Base-by-base conservation (phyloP, 306 rosid genomes). In the Casuarina glauca region DNA sequence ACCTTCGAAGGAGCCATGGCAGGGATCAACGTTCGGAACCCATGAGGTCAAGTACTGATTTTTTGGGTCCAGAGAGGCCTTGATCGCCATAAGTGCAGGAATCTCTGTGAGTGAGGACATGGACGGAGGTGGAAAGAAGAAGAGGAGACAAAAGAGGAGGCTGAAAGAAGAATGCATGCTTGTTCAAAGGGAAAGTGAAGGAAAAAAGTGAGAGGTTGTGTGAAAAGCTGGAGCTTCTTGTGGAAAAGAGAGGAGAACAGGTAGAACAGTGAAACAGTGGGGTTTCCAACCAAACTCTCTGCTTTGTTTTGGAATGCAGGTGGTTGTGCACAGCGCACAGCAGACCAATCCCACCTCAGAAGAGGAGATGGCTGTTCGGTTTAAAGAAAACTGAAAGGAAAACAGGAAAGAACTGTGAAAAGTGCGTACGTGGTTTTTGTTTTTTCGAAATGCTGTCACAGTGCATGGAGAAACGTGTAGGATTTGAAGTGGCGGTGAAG, bases 31-130 rank as follows among this genome's bases (percentile, higher is more conserved):
- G 55, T 57, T 49, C 20, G 55, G 52, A 16, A 48, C 57, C 91
- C 91, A 87, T 9, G 91, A 87, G 42, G 78, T 54, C 71, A 87
- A 69, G 72, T 78, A 69, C 64, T 75, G 84, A 79, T 81, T 82
- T 3, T 77, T 45, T 19, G 91, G 91, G 85, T 87, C 91, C 44
- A 87, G 77, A 12, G 91, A 82, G 61, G 82, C 76, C 63, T 87
- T 87, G 61, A 87, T 36, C 41, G 76, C 82, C 85, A 87, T 52
- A 9, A 87, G 80, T 48, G 84, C 61, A 16, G 79, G 26, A 11
- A 85, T 80, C 81, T 85, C 91, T 8, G 83, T 76, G 62, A 68
- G 52, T 0, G 85, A 45, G 76, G 87, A 74, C 41, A 76, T 71
- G 53, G 88, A 64, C 19, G 78, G 69, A 51, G 82, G 62, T 9